These are phyloP conservation scores for Aspergillus glaucus DNA, from an alignment of 2,329 filamentous ascomycete genomes.

Conservation along the genomic window DNA sequence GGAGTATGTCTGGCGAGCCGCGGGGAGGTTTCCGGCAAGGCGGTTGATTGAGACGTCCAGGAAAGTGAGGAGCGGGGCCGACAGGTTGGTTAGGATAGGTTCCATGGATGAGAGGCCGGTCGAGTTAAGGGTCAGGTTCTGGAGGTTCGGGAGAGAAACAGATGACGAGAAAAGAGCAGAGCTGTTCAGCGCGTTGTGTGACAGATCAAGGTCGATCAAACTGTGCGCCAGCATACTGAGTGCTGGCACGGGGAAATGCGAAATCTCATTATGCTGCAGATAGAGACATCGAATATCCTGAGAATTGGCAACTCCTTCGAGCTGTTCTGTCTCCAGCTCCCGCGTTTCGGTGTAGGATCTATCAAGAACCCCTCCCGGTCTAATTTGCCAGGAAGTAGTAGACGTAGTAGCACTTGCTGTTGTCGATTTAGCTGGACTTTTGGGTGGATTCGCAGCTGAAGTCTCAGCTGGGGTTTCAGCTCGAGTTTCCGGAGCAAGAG, in stretches of 20 bases:
- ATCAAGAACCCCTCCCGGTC: conserved; percentile 52
- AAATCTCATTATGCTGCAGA: conserved; percentile 72
- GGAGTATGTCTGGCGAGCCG: conserved; percentile 62
- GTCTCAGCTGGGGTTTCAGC: conserved; percentile 1
- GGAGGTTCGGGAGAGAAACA: conserved; percentile 65
- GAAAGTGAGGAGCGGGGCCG: conserved; percentile 68
- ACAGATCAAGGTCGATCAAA: conserved; percentile 65
- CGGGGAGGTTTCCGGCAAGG: conserved; percentile 61
- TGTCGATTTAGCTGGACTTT: too few species aligned
- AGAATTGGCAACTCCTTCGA: conserved; percentile 37
- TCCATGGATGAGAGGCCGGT: conserved; percentile 68
- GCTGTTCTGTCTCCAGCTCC: conserved; percentile 45
- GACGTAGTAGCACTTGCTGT: conserved; percentile 4
- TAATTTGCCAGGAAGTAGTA: conserved; percentile 30
- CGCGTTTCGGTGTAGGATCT: conserved; percentile 60
- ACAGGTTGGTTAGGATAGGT: conserved; percentile 59
- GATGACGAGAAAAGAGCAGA: conserved; percentile 60
- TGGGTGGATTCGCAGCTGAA: too few species aligned
- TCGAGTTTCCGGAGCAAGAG: conserved; percentile 40
- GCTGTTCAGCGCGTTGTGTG: conserved; percentile 65
- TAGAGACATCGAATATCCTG: conserved; percentile 53
- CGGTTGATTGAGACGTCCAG: conserved; percentile 79
- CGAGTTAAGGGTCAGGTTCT: conserved; percentile 67
- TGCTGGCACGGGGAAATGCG: conserved; percentile 58
- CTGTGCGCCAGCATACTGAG: conserved; percentile 66